phyloP scores from a whole-genome alignment of 1,139 yeast genomes.

The Suhomyces guaymorum region DNA sequence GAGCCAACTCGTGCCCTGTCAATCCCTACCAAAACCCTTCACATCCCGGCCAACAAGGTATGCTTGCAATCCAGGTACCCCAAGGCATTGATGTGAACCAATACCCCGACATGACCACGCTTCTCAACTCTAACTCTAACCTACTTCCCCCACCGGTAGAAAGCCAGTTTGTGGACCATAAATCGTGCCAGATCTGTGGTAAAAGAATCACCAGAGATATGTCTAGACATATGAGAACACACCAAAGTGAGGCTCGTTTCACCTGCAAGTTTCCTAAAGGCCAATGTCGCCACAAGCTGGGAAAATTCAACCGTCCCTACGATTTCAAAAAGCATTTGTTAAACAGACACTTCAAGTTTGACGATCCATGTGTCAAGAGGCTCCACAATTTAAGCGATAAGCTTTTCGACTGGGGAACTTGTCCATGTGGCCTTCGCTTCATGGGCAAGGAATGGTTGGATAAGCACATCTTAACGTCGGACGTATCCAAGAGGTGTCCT shows the following conservation, averaged over 20 bases:
- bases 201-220: slow-evolving; percentile 61
- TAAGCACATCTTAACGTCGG: slow-evolving; percentile 48
- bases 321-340: slow-evolving; percentile 68
- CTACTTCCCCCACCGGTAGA: slow-evolving; percentile 42
- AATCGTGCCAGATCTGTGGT: slow-evolving; percentile 54
- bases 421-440: slow-evolving; percentile 57
- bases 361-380: slow-evolving; percentile 48
- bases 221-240: slow-evolving; percentile 66
- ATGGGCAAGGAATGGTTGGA: slow-evolving; percentile 59
- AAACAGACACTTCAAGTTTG: slow-evolving; percentile 61
- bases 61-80: slow-evolving; percentile 16
- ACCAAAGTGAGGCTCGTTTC: slow-evolving; percentile 58
- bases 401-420: slow-evolving; percentile 52
- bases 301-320: slow-evolving; percentile 62
- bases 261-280: slow-evolving; percentile 58
- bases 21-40: slow-evolving; percentile 5
- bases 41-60: slow-evolving; percentile 2
- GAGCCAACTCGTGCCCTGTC: slow-evolving; percentile 9
- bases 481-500: slow-evolving; percentile 31
- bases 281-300: slow-evolving; percentile 60
- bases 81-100: slow-evolving; percentile 22
- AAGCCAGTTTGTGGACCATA: slow-evolving; percentile 24
- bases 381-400: slow-evolving; percentile 57
- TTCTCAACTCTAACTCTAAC: slow-evolving; percentile 39
- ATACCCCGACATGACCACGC: slow-evolving; percentile 44